Conservation (phyloP, 1,139 yeast genomes). For the Scheffersomyces quercinus region DNA sequence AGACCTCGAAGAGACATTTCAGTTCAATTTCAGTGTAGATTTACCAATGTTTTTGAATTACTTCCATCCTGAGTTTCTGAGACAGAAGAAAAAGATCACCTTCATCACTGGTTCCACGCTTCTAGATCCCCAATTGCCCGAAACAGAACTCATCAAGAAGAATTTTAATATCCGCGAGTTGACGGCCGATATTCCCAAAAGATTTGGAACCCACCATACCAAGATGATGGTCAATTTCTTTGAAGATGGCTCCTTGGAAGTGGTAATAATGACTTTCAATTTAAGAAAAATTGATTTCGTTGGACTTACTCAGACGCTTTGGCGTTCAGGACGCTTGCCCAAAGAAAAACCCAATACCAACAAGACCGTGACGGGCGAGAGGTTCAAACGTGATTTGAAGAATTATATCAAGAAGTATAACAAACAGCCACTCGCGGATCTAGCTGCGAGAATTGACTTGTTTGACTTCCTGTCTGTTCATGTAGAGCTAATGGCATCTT, state of each 20-base stretch:
- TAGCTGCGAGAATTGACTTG: slow-evolving; percentile 27
- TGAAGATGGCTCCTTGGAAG: slow-evolving; percentile 35
- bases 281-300: slow-evolving; percentile 54
- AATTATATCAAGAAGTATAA: slow-evolving; percentile 47
- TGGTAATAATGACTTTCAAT: slow-evolving; percentile 64
- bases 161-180: slow-evolving; percentile 31
- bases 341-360: slow-evolving; percentile 8
- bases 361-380: slow-evolving; percentile 6
- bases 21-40: slow-evolving; percentile 52
- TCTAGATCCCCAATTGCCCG: slow-evolving; percentile 14
- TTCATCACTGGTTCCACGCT: slow-evolving; percentile 33
- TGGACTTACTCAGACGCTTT: slow-evolving; percentile 62
- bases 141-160: slow-evolving; percentile 10
- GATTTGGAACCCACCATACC: slow-evolving; percentile 61
- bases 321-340: slow-evolving; percentile 57
- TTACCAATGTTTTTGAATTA: slow-evolving; percentile 36
- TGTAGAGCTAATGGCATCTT: slow-evolving; percentile 59
- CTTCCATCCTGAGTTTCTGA: slow-evolving; percentile 28
- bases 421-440: slow-evolving; percentile 20
- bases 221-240: slow-evolving; percentile 64
- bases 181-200: slow-evolving; percentile 31
- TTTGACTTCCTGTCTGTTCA: slow-evolving; percentile 48
- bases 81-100: slow-evolving; percentile 22
- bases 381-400: slow-evolving; percentile 39
- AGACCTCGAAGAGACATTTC: slow-evolving; percentile 39